Evolutionary conservation across 148 eudicot genomes (phyloP), one percentile per base, ranked within the genome.

Genomic region (Bassia scoparia): DNA sequence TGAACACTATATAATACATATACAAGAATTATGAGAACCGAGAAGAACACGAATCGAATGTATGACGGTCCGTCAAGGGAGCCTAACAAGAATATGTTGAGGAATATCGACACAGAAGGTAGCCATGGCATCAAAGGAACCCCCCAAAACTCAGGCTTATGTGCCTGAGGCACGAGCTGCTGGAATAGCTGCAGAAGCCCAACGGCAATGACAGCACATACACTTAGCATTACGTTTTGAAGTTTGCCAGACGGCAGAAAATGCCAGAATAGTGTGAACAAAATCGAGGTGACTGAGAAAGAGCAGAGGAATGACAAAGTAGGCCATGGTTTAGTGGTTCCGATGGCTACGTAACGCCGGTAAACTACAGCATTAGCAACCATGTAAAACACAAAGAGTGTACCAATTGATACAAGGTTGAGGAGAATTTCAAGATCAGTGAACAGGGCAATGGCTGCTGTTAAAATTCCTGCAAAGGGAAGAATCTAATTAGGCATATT

Each of bases 111-210:
- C n/a, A 83, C 27, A 4, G 88, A 85, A 14, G 98, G 97, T 73
- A 87, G 71, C 91, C 97, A 94, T 49, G 97, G 98, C 98, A 90
- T 93, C 49, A 93, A 58, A 10, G 98, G 98, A 80, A 90, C 98
- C 15, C 98, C 97, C 98, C 98, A 93, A 68, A 86, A 87, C 86
- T 93, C 92, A 4, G 98, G 97, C 69, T 85, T 87, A 12, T 83
- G 77, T 6, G 86, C 89, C 50, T 90, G 97, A 4, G 97, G 95
- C 64, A 90, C 97, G 26, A 82, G 81, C 72, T 62, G 76, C 27
- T 86, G 85, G 70, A 93, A 93, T n/a, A 93, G 41, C 17, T 61
- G 82, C 21, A 91, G 23, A 16, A 90, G 76, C 0, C 77, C 82
- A 6, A 90, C 31, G 14, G 88, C 89, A 0, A 81, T 67, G 16